Evolutionary conservation across 2,329 filamentous ascomycete genomes (phyloP).

Genomic region (Colletotrichum kahawae): DNA sequence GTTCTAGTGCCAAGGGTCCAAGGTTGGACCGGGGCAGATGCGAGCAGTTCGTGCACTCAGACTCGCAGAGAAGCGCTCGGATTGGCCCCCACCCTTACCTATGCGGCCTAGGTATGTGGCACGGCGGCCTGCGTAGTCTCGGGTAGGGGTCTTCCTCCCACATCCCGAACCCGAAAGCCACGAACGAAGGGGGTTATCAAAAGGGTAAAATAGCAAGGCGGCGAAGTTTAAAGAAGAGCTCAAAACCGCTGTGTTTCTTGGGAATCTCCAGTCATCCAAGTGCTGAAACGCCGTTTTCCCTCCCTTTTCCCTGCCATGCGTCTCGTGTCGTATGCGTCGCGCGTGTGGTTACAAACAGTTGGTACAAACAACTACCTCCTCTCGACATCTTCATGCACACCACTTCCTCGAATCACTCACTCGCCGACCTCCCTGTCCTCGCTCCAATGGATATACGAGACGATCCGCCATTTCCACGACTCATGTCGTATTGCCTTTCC

Average conservation of each 20-base stretch:
- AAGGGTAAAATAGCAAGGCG: background rate
- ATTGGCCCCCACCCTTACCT: background rate
- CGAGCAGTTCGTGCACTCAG: background rate
- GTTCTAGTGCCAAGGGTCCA: background rate
- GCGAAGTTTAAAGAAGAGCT: background rate
- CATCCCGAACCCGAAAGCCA: background rate
- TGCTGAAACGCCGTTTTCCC: background rate
- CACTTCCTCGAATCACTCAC: constrained; percentile 30
- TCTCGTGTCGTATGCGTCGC: background rate
- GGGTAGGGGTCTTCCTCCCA: constrained; percentile 5
- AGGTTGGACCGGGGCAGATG: background rate
- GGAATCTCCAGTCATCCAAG: background rate
- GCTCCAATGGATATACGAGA: constrained; percentile 53
- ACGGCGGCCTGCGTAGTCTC: background rate
- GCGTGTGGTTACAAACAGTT: background rate
- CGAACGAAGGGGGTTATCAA: background rate
- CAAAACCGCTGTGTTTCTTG: background rate
- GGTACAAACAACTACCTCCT: background rate
- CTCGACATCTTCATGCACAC: background rate
- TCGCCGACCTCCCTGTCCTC: constrained; percentile 61
- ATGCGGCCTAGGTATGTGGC: background rate
- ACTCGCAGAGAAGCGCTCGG: background rate
- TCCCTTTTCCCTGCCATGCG: background rate
- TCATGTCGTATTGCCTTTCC: constrained; percentile 52
- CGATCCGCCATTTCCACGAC: constrained; percentile 53